These are phyloP conservation scores for Fusarium irregulare DNA, from an alignment of 2,329 filamentous ascomycete species.

Conservation along the genomic window DNA sequence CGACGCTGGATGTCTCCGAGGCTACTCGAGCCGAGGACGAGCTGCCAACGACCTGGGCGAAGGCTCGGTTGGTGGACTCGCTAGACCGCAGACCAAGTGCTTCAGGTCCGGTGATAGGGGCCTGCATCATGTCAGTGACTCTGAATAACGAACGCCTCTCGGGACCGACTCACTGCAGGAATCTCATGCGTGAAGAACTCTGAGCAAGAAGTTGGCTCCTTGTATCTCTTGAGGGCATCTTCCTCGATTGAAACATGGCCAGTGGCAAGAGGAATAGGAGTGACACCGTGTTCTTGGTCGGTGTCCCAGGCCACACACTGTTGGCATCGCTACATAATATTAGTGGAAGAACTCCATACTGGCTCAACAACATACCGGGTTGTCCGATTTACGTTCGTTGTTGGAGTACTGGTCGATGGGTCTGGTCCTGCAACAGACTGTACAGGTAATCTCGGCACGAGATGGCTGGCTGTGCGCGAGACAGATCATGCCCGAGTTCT, in stretches of 20 bases:
- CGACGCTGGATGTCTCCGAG: slow-evolving; percentile 23
- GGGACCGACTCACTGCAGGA: slow-evolving; percentile 28
- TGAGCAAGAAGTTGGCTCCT: slow-evolving; percentile 19
- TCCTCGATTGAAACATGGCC: slow-evolving; percentile 52
- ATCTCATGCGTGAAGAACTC: slow-evolving; percentile 45
- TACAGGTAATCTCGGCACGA: slow-evolving; percentile 47
- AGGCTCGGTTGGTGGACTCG: background rate
- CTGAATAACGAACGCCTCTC: background rate
- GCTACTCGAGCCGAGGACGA: background rate
- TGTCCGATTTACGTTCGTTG: slow-evolving; percentile 44
- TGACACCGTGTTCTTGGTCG: slow-evolving; percentile 51
- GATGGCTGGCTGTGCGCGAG: slow-evolving; percentile 47
- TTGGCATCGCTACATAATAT: slow-evolving; percentile 48
- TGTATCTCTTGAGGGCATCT: slow-evolving; percentile 20
- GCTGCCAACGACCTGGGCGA: background rate
- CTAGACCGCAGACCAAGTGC: slow-evolving; percentile 39
- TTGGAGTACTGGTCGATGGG: slow-evolving; percentile 47
- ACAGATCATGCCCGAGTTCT: slow-evolving; percentile 53
- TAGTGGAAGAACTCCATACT: background rate
- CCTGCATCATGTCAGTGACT: slow-evolving; percentile 38
- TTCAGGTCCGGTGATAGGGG: slow-evolving; percentile 42
- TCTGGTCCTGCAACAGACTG: slow-evolving; percentile 47
- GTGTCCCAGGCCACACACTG: slow-evolving; percentile 51
- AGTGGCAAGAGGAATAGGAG: slow-evolving; percentile 47
- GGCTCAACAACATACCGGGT: slow-evolving; percentile 45